phyloP scores from a whole-genome alignment of 345 rosid genomes.

The Raphanus sativus region DNA sequence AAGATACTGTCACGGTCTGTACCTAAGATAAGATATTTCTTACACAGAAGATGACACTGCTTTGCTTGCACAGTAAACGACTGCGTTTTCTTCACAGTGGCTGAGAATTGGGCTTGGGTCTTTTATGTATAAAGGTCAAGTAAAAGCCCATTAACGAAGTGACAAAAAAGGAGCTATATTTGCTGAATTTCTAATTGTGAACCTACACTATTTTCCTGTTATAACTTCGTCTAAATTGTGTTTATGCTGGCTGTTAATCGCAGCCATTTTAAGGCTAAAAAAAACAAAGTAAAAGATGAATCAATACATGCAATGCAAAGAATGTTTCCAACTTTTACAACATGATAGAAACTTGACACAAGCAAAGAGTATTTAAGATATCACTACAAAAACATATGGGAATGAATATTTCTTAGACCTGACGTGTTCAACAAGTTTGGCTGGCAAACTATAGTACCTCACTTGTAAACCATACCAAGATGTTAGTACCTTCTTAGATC shows the following conservation, averaged over 20 bases:
- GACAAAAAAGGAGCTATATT: too few relatives aligned
- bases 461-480: neutral
- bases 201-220: neutral
- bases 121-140: too few relatives aligned
- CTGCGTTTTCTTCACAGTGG: neutral
- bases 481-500: neutral
- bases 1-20: neutral
- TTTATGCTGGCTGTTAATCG: neutral
- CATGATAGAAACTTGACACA: too few relatives aligned
- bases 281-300: neutral
- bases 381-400: neutral
- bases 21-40: slow-evolving; percentile 18
- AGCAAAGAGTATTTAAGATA: too few relatives aligned
- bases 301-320: neutral
- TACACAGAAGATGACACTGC: slow-evolving; percentile 8
- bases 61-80: neutral
- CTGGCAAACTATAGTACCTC: neutral
- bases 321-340: slow-evolving; percentile 32
- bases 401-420: neutral
- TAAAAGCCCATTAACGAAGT: too few relatives aligned
- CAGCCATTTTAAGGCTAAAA: neutral
- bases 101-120: neutral
- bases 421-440: neutral
- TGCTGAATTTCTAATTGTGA: too few relatives aligned
- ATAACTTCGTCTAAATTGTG: neutral